Evolutionary conservation across 345 rosid species (phyloP).

Genomic region (Eucalyptus globulus): DNA sequence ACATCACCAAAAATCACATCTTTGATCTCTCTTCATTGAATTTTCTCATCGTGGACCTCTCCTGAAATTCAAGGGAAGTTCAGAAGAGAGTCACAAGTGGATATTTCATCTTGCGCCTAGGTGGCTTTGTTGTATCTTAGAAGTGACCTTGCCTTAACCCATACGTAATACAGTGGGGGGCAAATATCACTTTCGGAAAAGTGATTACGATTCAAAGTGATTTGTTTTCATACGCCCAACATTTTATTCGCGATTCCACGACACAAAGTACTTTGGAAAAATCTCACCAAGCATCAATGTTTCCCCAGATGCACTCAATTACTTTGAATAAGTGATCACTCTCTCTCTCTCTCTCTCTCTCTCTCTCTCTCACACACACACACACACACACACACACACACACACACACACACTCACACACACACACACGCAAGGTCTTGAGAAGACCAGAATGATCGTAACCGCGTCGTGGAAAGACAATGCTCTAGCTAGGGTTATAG

Average conservation of each 20-base stretch:
- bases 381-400: too few relatives aligned
- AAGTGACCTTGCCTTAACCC: not conserved
- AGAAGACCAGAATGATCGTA: not conserved
- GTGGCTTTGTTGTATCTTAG: not conserved
- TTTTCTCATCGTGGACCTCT: not conserved
- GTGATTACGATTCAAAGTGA: not conserved
- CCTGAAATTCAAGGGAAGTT: not conserved
- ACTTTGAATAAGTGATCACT: not conserved
- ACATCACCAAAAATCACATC: not conserved
- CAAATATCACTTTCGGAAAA: not conserved
- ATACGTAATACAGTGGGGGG: not conserved
- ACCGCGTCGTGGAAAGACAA: not conserved
- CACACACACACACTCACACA: too few relatives aligned
- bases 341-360: too few relatives aligned
- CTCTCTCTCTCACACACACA: too few relatives aligned
- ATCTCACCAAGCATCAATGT: not conserved
- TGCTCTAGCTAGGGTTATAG: not conserved
- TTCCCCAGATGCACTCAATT: not conserved
- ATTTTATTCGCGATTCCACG: not conserved
- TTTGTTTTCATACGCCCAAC: not conserved
- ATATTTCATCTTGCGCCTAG: not conserved
- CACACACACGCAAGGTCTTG: not conserved
- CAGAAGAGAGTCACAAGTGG: not conserved
- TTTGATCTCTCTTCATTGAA: not conserved
- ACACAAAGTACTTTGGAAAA: not conserved